Conservation (phyloP, 176 grass and related monocot genomes). For the Avena insularis region DNA sequence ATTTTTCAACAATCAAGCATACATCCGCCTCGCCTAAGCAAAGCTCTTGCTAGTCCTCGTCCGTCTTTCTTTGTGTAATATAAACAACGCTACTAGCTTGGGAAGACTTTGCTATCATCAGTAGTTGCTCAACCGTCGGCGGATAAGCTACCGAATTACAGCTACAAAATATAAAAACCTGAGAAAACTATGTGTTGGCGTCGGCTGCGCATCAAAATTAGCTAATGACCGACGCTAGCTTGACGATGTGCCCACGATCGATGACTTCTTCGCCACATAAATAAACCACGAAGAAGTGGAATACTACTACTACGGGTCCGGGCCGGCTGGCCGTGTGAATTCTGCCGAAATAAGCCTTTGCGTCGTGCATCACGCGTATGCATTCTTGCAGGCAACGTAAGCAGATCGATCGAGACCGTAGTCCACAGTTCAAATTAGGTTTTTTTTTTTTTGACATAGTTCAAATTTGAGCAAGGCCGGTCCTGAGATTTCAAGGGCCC, state of each 20-base stretch:
- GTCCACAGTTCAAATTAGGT: no score
- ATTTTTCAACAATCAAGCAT: neutral
- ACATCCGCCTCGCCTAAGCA: neutral
- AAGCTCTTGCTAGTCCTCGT: neutral
- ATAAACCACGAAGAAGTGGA: neutral
- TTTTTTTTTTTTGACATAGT: no score
- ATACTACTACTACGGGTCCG: neutral
- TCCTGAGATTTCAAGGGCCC: no score
- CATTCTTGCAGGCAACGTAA: neutral
- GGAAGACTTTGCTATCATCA: neutral
- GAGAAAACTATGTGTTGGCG: neutral
- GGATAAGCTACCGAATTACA: conserved; percentile 8
- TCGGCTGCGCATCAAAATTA: neutral
- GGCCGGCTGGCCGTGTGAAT: no score
- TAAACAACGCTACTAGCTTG: neutral
- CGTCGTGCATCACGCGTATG: neutral
- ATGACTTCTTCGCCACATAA: neutral
- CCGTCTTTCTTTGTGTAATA: neutral
- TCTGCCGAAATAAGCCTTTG: neutral
- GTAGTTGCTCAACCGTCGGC: conserved; percentile 22
- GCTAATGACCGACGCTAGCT: neutral
- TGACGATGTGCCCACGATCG: neutral
- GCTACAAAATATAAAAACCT: neutral
- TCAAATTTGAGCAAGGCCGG: no score
- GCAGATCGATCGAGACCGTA: no score